These are phyloP conservation scores for Coemansia sp. DNA, from an alignment of 371 early-diverging fungal genomes.

Conservation along the genomic window DNA sequence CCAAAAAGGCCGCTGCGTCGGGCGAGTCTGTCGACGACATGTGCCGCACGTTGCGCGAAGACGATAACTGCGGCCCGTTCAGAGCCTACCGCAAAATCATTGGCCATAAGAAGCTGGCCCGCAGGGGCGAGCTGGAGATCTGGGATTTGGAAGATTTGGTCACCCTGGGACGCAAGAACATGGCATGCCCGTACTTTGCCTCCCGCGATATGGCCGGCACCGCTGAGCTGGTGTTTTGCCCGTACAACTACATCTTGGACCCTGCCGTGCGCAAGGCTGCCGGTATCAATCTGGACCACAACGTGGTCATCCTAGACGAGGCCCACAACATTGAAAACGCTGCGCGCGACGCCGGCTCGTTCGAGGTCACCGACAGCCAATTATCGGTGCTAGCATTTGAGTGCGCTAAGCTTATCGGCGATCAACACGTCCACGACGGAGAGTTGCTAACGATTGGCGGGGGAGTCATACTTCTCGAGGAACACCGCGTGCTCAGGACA, in stretches of 20 bases:
- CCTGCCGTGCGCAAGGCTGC: slow-evolving; percentile 62
- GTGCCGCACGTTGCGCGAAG: slow-evolving; percentile 26
- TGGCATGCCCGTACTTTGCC: slow-evolving; percentile 84
- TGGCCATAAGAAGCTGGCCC: slow-evolving; percentile 21
- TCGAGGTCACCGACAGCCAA: slow-evolving; percentile 56
- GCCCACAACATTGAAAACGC: slow-evolving; percentile 64
- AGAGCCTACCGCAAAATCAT: slow-evolving; percentile 23
- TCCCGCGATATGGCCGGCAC: slow-evolving; percentile 58
- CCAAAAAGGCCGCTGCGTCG: background rate
- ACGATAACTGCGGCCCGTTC: slow-evolving; percentile 1
- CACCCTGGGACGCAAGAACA: slow-evolving; percentile 50
- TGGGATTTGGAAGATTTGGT: slow-evolving; percentile 78
- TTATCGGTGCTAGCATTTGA: slow-evolving; percentile 50
- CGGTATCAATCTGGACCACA: slow-evolving; percentile 60
- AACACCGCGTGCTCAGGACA: slow-evolving; percentile 40
- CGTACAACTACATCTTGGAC: slow-evolving; percentile 93
- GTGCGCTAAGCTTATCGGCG: slow-evolving; percentile 44
- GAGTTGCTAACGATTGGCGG: too few relatives aligned
- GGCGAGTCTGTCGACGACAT: slow-evolving; percentile 26
- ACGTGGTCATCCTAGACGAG: slow-evolving; percentile 89
- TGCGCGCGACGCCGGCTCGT: slow-evolving; percentile 42
- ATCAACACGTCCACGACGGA: background rate
- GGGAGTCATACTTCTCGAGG: slow-evolving; percentile 9
- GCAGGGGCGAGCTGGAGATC: slow-evolving; percentile 21
- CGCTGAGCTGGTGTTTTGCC: slow-evolving; percentile 85